Conservation (phyloP, 192 early-diverging fungal genomes). For the Umbelopsis vinacea region DNA sequence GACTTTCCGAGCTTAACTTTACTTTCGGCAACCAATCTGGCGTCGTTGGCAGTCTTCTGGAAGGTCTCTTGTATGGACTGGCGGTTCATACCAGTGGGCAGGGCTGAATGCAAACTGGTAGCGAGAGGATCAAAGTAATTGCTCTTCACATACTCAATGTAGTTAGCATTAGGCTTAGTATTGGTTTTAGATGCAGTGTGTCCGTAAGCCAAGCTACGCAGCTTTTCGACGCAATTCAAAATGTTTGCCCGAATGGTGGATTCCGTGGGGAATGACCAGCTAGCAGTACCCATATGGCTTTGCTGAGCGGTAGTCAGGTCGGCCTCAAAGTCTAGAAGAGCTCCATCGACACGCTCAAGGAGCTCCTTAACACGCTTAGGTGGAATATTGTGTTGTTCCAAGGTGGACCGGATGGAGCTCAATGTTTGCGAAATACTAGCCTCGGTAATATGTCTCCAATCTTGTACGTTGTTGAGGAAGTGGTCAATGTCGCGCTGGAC, state of each 20-base stretch:
- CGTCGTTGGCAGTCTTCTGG: not conserved
- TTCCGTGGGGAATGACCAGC: conserved; percentile 1
- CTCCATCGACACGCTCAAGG: not conserved
- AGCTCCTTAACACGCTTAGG: conserved; percentile 6
- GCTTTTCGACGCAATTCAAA: not conserved
- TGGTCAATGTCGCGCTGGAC: not conserved
- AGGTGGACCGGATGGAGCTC: not conserved
- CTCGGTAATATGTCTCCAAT: conserved; percentile 22
- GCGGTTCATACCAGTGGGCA: not conserved
- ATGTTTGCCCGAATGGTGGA: not conserved
- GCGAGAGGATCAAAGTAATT: conserved; percentile 8
- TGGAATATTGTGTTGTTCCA: not conserved
- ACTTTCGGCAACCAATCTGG: not conserved
- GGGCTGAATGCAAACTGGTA: not conserved
- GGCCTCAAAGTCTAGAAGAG: conserved; percentile 20
- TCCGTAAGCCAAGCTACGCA: not conserved
- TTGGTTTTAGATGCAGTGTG: not conserved
- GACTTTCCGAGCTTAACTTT: not conserved
- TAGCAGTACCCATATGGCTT: not conserved
- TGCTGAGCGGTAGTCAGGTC: conserved; percentile 11
- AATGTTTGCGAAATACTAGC: conserved; percentile 16
- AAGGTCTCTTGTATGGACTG: not conserved
- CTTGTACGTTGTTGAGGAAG: conserved; percentile 1
- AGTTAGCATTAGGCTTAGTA: not conserved
- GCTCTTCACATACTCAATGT: conserved; percentile 9